These are phyloP conservation scores for Hypomontagnella submonticulosa DNA, from an alignment of 495 filamentous ascomycete genomes.

Conservation along the genomic window DNA sequence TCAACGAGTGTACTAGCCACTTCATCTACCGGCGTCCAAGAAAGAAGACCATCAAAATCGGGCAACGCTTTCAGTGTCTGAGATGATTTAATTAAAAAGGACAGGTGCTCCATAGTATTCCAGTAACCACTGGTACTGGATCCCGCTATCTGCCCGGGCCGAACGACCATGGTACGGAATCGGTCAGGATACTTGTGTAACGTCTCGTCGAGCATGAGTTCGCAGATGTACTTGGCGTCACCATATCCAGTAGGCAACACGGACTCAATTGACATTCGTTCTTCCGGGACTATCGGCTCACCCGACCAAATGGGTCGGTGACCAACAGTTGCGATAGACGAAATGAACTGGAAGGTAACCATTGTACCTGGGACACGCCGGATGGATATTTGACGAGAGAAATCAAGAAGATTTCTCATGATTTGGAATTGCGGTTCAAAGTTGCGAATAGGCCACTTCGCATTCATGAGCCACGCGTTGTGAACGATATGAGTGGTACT, in stretches of 20 bases:
- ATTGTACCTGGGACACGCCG: constrained; percentile 44
- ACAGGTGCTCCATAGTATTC: constrained; percentile 63
- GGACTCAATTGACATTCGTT: constrained; percentile 49
- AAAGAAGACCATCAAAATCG: constrained; percentile 55
- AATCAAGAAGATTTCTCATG: constrained; percentile 58
- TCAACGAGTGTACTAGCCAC: constrained; percentile 37
- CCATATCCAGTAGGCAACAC: constrained; percentile 61
- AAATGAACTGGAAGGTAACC: constrained; percentile 61
- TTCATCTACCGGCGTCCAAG: constrained; percentile 63
- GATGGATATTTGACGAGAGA: constrained; percentile 51
- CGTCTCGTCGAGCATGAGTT: constrained; percentile 62
- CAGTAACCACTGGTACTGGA: constrained; percentile 62
- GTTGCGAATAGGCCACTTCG: constrained; percentile 52
- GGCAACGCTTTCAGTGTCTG: constrained; percentile 61
- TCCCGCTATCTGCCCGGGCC: constrained; percentile 64
- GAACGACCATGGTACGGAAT: constrained; percentile 60
- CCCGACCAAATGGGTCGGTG: constrained; percentile 54
- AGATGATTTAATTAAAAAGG: constrained; percentile 64
- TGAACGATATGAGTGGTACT: constrained; percentile 67
- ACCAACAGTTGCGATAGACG: constrained; percentile 63
- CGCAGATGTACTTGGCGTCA: constrained; percentile 65
- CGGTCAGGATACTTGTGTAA: constrained; percentile 55
- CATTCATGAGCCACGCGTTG: constrained; percentile 68
- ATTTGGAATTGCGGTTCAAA: constrained; percentile 63
- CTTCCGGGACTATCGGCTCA: constrained; percentile 56